Base-by-base conservation (phyloP, 2,329 filamentous ascomycete genomes). In the Stachybotrys echinatus region DNA sequence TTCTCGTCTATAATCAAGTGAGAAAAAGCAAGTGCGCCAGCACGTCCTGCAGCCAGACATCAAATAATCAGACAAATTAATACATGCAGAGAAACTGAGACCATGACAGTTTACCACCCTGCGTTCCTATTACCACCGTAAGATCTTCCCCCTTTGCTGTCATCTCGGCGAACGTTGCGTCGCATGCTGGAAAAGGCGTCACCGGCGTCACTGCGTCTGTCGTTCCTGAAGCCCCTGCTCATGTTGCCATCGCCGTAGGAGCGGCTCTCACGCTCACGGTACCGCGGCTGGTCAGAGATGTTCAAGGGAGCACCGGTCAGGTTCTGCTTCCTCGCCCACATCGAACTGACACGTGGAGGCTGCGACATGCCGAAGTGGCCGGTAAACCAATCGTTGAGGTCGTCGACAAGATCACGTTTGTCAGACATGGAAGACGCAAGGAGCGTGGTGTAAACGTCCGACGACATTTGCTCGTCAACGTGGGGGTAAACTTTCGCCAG, bases 371-470 rank as follows among this genome's bases (percentile, higher is more conserved):
- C 79, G 73, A 80, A 80, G 19, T 73, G 79, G 17, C 70, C 60
- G 19, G 61, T 59, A 44, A 71, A 67, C 71, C 81, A 78, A n/a
- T 70, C 62, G 61, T 84, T 84, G 54, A 85, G 65, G 19, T 74
- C 69, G 4, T 73, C 58, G 18, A 83, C 68, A 7, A 77, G 56
- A 2, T 63, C 59, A 14, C 66, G 61, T 45, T 66, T 61, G 61
- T 74, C 70, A 34, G 69, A 54, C 23, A 54, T 64, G 56, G 69
- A 76, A 42, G 70, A 71, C 48, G 84, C 82, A 42, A 88, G 75
- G 43, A 81, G 64, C 8, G 80, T 77, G 18, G 70, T 65, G 67
- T 89, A 90, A 0, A 76, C 72, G 63, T 58, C 7, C 61, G 62
- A 17, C 72, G 58, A 8, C 61, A 42, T 12, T 52, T 44, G 12